Conservation (phyloP, 1,284 basidiomycete species). For the Trametes versicolor region DNA sequence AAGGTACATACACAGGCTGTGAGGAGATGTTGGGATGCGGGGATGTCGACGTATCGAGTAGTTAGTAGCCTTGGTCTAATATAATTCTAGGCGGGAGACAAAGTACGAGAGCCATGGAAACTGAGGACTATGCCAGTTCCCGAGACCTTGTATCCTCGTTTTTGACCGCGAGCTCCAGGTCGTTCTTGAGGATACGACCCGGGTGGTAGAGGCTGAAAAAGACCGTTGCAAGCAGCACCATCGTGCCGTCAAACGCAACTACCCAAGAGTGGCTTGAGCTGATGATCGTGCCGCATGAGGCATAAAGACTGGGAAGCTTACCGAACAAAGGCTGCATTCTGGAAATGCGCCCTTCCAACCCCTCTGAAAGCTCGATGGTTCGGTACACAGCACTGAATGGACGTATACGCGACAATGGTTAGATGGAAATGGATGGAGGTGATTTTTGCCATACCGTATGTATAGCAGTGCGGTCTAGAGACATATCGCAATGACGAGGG, state of each 20-base stretch:
- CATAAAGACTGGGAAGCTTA: not conserved
- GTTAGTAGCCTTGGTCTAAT: too few species aligned
- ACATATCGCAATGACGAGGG: not conserved
- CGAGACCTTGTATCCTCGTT: not conserved
- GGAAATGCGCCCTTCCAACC: not conserved
- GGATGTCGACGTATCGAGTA: too few species aligned
- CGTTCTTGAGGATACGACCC: constrained; percentile 50
- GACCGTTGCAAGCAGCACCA: constrained; percentile 63
- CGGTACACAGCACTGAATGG: not conserved
- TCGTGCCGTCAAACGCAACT: constrained; percentile 66
- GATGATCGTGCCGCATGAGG: not conserved
- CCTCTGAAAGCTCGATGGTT: not conserved
- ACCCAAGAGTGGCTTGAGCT: not conserved
- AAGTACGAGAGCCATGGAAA: too few species aligned
- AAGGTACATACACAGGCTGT: too few species aligned
- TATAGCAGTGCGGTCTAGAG: not conserved
- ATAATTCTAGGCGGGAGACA: too few species aligned
- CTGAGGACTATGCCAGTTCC: not conserved
- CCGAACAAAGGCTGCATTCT: constrained; percentile 4
- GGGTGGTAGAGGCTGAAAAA: constrained; percentile 65
- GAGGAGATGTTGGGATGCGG: too few species aligned
- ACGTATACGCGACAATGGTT: not conserved
- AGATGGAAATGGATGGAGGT: not conserved
- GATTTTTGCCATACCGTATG: not conserved
- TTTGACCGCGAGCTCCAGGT: not conserved